These are phyloP conservation scores for Sclerotinia spermophila DNA, from an alignment of 2,329 filamentous ascomycete genomes.

Conservation along the genomic window DNA sequence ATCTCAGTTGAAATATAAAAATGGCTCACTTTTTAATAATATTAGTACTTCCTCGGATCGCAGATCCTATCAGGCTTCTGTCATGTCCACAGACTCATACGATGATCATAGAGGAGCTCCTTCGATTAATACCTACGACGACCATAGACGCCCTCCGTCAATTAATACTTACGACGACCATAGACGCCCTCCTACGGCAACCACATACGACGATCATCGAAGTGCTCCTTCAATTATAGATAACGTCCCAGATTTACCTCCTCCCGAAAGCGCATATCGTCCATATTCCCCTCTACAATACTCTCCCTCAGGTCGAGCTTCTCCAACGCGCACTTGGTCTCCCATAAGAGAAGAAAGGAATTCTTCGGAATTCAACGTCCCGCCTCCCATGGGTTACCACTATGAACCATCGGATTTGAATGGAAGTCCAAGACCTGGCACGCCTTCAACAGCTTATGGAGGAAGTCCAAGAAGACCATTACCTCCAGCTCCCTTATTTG, in stretches of 20 bases:
- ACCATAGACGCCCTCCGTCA: background rate
- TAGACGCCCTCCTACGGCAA: conserved; percentile 45
- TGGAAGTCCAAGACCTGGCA: conserved; percentile 84
- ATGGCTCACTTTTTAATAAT: conserved; percentile 31
- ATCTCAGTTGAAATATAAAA: conserved; percentile 23
- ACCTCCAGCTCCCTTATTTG: conserved; percentile 83
- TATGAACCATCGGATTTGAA: conserved; percentile 90
- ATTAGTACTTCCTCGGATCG: conserved; percentile 35
- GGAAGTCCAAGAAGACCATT: conserved; percentile 83
- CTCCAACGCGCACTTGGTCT: conserved; percentile 58
- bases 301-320: conserved; percentile 46
- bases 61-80: conserved; percentile 48
- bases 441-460: conserved; percentile 83
- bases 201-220: conserved; percentile 1
- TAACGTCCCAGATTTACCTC: conserved; percentile 58
- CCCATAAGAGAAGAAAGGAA: conserved; percentile 43
- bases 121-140: conserved; percentile 6
- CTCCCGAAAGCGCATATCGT: conserved; percentile 61
- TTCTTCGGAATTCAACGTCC: conserved; percentile 57
- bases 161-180: background rate
- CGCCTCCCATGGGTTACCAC: conserved; percentile 66
- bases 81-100: conserved; percentile 42
- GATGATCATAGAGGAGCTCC: conserved; percentile 6
- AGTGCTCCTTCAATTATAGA: conserved; percentile 50
- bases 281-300: conserved; percentile 41